These are phyloP conservation scores for Populus hybrid DNA, from an alignment of 441 rosid species.

Conservation along the genomic window DNA sequence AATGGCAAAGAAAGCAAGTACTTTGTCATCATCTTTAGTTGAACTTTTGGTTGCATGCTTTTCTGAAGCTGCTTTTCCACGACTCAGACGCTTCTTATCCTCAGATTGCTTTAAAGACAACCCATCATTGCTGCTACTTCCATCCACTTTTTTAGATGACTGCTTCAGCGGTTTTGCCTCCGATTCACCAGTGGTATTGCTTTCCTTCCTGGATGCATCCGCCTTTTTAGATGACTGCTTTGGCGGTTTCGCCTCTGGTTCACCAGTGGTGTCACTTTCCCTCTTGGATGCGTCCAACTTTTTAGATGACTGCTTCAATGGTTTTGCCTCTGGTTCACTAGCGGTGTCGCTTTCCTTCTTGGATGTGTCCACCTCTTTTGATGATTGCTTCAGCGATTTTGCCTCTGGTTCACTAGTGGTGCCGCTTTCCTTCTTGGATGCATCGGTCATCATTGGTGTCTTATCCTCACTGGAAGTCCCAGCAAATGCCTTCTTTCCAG, in stretches of 20 bases:
- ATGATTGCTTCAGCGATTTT: slow-evolving; percentile 46
- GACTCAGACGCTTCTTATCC: slow-evolving; percentile 55
- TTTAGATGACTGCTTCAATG: slow-evolving; percentile 46
- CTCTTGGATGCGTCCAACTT: slow-evolving; percentile 52
- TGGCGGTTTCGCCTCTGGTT: slow-evolving; percentile 47
- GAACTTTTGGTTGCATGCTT: slow-evolving; percentile 39
- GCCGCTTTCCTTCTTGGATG: slow-evolving; percentile 49
- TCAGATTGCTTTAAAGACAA: slow-evolving; percentile 41
- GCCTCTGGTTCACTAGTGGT: slow-evolving; percentile 46
- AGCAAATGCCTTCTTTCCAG: slow-evolving; percentile 46
- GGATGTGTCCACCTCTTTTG: slow-evolving; percentile 48
- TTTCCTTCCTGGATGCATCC: slow-evolving; percentile 50
- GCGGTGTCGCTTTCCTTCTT: slow-evolving; percentile 39
- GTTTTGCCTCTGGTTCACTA: slow-evolving; percentile 56
- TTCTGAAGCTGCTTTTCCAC: slow-evolving; percentile 45
- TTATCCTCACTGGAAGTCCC: slow-evolving; percentile 43
- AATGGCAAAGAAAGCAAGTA: slow-evolving; percentile 19
- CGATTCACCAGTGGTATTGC: slow-evolving; percentile 37
- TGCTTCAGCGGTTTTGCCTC: slow-evolving; percentile 52
- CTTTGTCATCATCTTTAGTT: slow-evolving; percentile 57
- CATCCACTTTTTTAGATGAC: slow-evolving; percentile 49
- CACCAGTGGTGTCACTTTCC: slow-evolving; percentile 39
- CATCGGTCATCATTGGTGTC: slow-evolving; percentile 29
- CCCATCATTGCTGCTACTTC: slow-evolving; percentile 39
- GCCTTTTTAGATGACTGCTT: slow-evolving; percentile 52